phyloP scores from a whole-genome alignment of 2,329 filamentous ascomycete species.

The Bipolaris oryzae region DNA sequence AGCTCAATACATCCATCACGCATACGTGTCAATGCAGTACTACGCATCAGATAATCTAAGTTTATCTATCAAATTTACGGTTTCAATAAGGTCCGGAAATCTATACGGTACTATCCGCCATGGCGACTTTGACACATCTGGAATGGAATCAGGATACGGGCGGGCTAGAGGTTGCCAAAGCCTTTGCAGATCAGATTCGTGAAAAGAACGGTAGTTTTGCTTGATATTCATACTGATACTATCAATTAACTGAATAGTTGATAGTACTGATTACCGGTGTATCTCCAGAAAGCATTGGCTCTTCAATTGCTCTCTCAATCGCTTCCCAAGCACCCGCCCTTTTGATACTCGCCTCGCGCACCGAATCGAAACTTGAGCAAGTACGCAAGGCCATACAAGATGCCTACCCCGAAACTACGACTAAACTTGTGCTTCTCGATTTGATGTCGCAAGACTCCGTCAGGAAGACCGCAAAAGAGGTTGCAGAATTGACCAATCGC shows the following conservation, averaged over 20 bases:
- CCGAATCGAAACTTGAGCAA: constrained; percentile 49
- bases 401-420: constrained; percentile 33
- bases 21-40: too few relatives aligned
- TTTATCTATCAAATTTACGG: too few relatives aligned
- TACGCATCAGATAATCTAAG: too few relatives aligned
- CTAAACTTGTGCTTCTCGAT: constrained; percentile 42
- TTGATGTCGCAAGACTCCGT: constrained; percentile 48
- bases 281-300: constrained; percentile 40
- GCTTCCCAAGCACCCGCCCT: constrained; percentile 37
- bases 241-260: constrained; percentile 1
- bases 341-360: constrained; percentile 51
- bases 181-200: constrained; percentile 35
- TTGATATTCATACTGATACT: accelerated
- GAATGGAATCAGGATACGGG: constrained; percentile 42
- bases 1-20: too few relatives aligned
- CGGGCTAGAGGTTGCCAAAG: constrained; percentile 40
- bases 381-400: constrained; percentile 46
- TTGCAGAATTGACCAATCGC: constrained; percentile 32
- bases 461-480: constrained; percentile 41
- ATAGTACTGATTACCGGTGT: constrained; percentile 50
- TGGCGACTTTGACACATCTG: constrained; percentile 41
- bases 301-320: constrained; percentile 34
- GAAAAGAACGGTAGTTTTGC: constrained; percentile 32
- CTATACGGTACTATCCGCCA: neutral
- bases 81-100: too few relatives aligned